phyloP scores from a whole-genome alignment of 371 early-diverging fungal genomes.

The Mortierella sp. region DNA sequence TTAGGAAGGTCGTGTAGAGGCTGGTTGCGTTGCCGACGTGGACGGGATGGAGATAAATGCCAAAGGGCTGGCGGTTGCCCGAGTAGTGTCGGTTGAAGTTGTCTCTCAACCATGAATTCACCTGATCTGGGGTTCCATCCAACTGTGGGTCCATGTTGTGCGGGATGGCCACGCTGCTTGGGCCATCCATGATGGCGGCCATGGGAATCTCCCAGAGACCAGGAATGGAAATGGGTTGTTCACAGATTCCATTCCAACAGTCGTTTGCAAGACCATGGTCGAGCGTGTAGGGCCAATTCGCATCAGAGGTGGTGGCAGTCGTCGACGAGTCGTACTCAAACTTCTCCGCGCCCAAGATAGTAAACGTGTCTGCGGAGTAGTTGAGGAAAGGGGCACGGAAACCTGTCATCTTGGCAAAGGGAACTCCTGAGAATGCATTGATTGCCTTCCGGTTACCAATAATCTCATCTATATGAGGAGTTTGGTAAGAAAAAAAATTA shows the following conservation, averaged over 20 bases:
- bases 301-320: slow-evolving; percentile 61
- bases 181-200: slow-evolving; percentile 51
- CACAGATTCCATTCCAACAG: slow-evolving; percentile 71
- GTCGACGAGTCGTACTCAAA: slow-evolving; percentile 74
- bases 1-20: slow-evolving; percentile 57
- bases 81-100: slow-evolving; percentile 72
- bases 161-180: slow-evolving; percentile 21
- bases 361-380: slow-evolving; percentile 64
- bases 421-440: slow-evolving; percentile 68
- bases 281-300: slow-evolving; percentile 81
- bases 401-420: slow-evolving; percentile 69
- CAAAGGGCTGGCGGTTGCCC: slow-evolving; percentile 73
- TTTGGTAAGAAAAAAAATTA: slow-evolving; percentile 6
- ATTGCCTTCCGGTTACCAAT: slow-evolving; percentile 62
- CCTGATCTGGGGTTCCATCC: slow-evolving; percentile 59
- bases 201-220: slow-evolving; percentile 81
- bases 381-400: slow-evolving; percentile 78
- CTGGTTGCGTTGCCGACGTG: slow-evolving; percentile 57
- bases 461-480: slow-evolving; percentile 63
- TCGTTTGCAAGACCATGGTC: slow-evolving; percentile 79
- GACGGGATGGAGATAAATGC: slow-evolving; percentile 58
- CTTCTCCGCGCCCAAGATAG: slow-evolving; percentile 62
- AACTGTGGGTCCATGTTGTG: slow-evolving; percentile 78
- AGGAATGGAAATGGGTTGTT: slow-evolving; percentile 60
- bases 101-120: slow-evolving; percentile 58